Evolutionary conservation across 2,329 filamentous ascomycete species (phyloP), one percentile per base, ranked within the genome.

Genomic region (Rutstroemia sp.): DNA sequence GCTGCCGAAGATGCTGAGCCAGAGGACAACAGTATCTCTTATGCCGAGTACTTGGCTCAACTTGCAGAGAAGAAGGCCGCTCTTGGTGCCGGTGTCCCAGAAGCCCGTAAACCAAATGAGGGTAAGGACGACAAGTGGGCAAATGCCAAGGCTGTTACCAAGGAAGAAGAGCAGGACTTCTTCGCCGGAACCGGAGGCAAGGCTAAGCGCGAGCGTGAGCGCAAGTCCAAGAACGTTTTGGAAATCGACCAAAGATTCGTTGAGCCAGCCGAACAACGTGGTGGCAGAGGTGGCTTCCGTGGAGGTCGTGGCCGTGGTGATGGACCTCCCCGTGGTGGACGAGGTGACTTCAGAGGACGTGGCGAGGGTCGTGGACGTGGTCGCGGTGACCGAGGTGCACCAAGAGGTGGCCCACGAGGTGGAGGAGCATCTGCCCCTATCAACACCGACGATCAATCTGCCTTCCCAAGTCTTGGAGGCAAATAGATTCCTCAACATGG

Each of bases 111-210:
- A 79, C 78, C 92, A 74, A 96, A 97, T 80, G 92, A 96, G 79
- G 92, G 92, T 70, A 82, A 78, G 69, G 85, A 91, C 80, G 92
- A 94, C 83, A 94, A 96, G 82, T 96, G 92, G 89, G 88, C 88
- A 69, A 79, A 81, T 69, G 91, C 90, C 72, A 95, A 92, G 79
- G 71, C 80, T 58, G 77, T 88, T 57, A 71, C 75, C 71, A 86
- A 87, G 73, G 77, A 83, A 16, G 73, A 75, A 19, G 81, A 83
- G 12, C 85, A 90, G 67, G 84, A 87, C 67, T 96, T 89, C 82
- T 87, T 96, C 71, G 76, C 87, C 69, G 85, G 80, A 66, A 74
- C 80, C 64, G 79, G 78, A 61, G 87, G 86, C 77, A 96, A 96
- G 86, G 75, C 83, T 73, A 80, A 82, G 79, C 88, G 89, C 71